Percentiles rank a stretch among this genome's conserved stretches.
Conservation (phyloP, 176 grass and related monocot genomes). For the Stipa capillata region DNA sequence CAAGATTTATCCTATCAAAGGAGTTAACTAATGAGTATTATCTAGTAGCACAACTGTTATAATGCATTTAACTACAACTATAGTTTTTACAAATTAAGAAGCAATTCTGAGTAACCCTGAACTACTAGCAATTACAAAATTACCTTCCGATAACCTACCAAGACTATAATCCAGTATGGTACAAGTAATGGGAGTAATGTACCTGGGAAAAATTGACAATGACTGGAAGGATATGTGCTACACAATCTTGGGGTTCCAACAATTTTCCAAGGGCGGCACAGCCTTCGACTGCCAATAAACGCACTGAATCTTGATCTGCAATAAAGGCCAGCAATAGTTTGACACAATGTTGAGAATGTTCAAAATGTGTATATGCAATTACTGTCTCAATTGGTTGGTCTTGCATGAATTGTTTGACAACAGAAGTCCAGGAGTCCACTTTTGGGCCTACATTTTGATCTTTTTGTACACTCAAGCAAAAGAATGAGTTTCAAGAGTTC, state of each 20-base stretch:
- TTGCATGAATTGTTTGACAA: not conserved
- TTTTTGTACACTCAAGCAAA: not conserved
- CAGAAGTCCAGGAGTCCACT: not conserved
- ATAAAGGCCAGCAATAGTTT: not conserved
- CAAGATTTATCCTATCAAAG: constrained; percentile 87
- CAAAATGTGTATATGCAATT: not conserved
- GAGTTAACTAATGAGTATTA: not conserved
- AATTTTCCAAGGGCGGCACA: constrained; percentile 92
- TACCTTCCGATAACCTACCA: not conserved
- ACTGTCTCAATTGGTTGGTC: not conserved
- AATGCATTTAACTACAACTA: not conserved
- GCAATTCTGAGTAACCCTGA: not conserved
- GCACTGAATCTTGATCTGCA: constrained; percentile 94
- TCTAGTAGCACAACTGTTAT: not conserved
- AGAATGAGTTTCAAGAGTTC: not conserved
- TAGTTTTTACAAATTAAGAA: not conserved
- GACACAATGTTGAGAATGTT: not conserved
- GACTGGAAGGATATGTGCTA: constrained; percentile 76
- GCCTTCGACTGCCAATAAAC: constrained; percentile 90
- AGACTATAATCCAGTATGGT: not conserved
- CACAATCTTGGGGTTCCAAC: constrained; percentile 91
- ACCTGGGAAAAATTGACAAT: constrained; percentile 96
- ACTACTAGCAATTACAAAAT: not conserved
- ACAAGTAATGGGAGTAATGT: not conserved
- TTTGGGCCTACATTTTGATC: not conserved